phyloP scores from a whole-genome alignment of 768 basidiomycete species.

The Pleurotus sapidus region DNA sequence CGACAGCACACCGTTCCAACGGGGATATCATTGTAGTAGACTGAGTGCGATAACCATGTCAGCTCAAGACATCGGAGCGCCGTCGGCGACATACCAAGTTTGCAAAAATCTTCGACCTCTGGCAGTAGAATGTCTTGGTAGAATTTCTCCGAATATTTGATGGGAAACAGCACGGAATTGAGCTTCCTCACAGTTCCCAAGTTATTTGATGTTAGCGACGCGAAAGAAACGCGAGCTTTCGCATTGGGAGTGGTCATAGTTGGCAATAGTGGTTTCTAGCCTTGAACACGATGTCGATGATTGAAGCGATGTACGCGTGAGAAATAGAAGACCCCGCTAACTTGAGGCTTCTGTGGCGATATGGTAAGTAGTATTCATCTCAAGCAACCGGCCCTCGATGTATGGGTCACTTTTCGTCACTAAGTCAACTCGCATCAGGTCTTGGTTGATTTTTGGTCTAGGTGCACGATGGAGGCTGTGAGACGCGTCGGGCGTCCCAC shows the following conservation, averaged over 20 bases:
- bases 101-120: conserved; percentile 83
- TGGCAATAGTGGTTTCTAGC: conserved; percentile 12
- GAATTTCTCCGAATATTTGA: conserved; percentile 87
- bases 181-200: conserved; percentile 72
- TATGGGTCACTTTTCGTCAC: not conserved
- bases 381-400: not conserved
- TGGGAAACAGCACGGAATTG: conserved; percentile 82
- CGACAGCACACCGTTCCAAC: conserved; percentile 87
- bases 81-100: conserved; percentile 64
- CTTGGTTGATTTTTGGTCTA: no score
- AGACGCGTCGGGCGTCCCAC: no score
- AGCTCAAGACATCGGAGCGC: not conserved
- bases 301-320: conserved; percentile 7
- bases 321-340: conserved; percentile 9
- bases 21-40: conserved; percentile 92
- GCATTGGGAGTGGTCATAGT: conserved; percentile 14
- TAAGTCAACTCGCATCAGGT: no score
- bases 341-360: not conserved
- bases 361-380: conserved; percentile 4
- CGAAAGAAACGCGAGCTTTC: conserved; percentile 57
- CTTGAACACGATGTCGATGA: not conserved
- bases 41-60: conserved; percentile 31
- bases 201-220: conserved; percentile 78
- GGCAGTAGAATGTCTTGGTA: conserved; percentile 76
- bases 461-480: no score